phyloP scores from a whole-genome alignment of 768 basidiomycete genomes.

The Megacollybia marginata region DNA sequence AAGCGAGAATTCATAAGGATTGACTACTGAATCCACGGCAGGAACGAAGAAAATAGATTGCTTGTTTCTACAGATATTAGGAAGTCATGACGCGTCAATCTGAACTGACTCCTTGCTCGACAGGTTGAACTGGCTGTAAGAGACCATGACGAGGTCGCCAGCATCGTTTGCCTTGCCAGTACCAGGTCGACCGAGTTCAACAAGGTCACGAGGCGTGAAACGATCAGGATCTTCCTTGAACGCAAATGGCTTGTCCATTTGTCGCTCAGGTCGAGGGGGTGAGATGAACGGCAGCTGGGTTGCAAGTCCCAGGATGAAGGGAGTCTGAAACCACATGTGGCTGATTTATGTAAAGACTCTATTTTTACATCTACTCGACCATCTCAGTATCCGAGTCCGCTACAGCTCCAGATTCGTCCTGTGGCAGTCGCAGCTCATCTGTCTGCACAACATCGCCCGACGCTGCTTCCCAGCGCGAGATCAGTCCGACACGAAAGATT shows the following conservation, averaged over 20 bases:
- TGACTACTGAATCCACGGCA: constrained; percentile 42
- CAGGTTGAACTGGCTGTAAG: constrained; percentile 63
- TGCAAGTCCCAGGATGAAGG: constrained; percentile 43
- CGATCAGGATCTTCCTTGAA: constrained; percentile 53
- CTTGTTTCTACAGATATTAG: constrained; percentile 42
- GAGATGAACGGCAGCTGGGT: constrained; percentile 43
- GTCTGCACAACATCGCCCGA: constrained; percentile 59
- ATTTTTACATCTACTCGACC: constrained; percentile 47
- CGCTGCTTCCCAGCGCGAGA: constrained; percentile 64
- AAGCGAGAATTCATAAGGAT: constrained; percentile 53
- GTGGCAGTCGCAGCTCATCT: constrained; percentile 33
- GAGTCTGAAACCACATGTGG: constrained; percentile 46
- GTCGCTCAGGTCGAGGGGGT: constrained; percentile 18
- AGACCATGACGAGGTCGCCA: constrained; percentile 63
- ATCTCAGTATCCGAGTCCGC: constrained; percentile 24
- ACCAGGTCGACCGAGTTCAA: constrained; percentile 62
- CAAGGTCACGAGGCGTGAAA: constrained; percentile 67
- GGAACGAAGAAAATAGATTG: constrained; percentile 57
- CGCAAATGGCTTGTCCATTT: constrained; percentile 31
- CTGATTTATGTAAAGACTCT: constrained; percentile 10
- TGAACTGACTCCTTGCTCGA: constrained; percentile 61
- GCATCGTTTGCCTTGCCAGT: constrained; percentile 55
- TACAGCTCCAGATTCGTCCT: constrained; percentile 26
- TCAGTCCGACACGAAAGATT: constrained; percentile 65
- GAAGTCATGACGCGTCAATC: neutral